phyloP scores from a whole-genome alignment of 139 green algal species.

The Chlorella sorokiniana region DNA sequence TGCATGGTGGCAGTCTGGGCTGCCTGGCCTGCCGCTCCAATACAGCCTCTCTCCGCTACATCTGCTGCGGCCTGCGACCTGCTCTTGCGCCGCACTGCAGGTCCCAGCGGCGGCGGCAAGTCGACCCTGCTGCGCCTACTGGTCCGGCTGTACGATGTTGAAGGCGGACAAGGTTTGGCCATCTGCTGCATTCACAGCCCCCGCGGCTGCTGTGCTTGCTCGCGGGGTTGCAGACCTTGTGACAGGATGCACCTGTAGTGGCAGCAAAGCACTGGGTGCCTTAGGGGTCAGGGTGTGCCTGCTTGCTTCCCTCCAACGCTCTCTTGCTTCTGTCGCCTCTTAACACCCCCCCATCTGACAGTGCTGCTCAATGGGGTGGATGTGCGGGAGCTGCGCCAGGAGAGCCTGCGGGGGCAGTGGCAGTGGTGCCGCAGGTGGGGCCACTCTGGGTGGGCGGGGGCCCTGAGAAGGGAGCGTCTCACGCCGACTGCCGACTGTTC shows the following conservation, averaged over 20 bases:
- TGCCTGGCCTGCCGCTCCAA: neutral
- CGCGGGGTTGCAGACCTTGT: too few species aligned
- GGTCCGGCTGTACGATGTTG: constrained; percentile 75
- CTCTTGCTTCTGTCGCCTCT: neutral
- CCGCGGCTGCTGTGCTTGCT: neutral
- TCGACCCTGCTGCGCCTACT: constrained; percentile 66
- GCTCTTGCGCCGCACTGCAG: neutral
- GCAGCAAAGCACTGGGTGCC: too few species aligned
- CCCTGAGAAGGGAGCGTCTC: neutral
- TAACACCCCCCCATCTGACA: neutral
- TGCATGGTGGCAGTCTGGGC: too few species aligned
- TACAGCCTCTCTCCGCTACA: neutral
- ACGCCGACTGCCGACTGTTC: too few species aligned
- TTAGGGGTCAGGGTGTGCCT: too few species aligned
- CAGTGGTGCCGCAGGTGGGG: constrained; percentile 89
- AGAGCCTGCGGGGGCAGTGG: constrained; percentile 71
- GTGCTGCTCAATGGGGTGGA: constrained; percentile 78
- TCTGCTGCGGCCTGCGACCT: neutral
- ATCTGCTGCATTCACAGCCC: neutral
- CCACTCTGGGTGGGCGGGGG: constrained; percentile 19
- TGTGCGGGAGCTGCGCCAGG: constrained; percentile 63
- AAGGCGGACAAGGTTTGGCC: constrained; percentile 2
- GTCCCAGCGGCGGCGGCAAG: constrained; percentile 58
- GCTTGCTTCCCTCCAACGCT: too few species aligned
- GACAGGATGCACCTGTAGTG: too few species aligned